Conservation (phyloP, 2,329 filamentous ascomycete genomes). For the Penicillium rolfsii region DNA sequence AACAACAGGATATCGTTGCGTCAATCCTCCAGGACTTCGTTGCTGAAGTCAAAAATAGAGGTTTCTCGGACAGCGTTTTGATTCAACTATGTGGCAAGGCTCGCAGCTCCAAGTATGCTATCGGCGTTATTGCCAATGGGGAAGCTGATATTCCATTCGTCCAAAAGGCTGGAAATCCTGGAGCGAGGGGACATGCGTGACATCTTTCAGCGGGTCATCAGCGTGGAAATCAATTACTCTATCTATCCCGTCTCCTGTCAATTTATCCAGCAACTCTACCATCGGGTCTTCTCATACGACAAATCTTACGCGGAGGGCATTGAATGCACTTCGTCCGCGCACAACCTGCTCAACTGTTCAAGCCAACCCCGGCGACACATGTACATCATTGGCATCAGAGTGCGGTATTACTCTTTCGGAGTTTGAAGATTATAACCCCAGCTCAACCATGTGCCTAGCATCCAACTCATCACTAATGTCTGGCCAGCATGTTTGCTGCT, state of each 20-base stretch:
- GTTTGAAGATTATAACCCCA: background rate
- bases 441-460: background rate
- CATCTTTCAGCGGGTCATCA: background rate
- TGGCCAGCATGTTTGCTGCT: slow-evolving; percentile 33
- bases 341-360: background rate
- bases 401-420: background rate
- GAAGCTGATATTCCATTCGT: background rate
- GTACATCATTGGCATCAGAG: background rate
- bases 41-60: background rate
- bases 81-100: background rate
- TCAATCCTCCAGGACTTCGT: background rate
- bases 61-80: background rate
- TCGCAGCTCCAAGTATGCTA: background rate
- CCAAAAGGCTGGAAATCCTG: background rate
- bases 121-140: background rate
- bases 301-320: background rate
- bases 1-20: background rate
- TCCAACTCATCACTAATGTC: slow-evolving; percentile 1
- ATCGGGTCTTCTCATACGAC: background rate
- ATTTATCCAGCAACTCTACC: background rate
- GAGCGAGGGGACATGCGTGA: background rate
- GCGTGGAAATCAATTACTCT: background rate
- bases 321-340: background rate
- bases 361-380: background rate
- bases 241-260: background rate